phyloP scores from a whole-genome alignment of 352 stramenopile species.

The Phytophthora cryptogea region DNA sequence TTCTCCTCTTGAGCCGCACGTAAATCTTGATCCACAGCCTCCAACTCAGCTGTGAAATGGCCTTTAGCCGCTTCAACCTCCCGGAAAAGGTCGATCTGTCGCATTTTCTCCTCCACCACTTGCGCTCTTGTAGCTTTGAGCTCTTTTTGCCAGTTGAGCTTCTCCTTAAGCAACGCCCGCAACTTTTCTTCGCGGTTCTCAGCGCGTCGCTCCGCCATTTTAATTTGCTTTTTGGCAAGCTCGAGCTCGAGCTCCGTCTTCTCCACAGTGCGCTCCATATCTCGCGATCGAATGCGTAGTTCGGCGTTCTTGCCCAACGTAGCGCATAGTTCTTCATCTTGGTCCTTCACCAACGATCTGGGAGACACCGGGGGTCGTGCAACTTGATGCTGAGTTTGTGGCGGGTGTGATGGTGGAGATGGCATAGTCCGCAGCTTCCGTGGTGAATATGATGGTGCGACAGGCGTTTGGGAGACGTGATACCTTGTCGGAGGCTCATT shows the following conservation, averaged over 20 bases:
- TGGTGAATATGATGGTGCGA: slow-evolving; percentile 22
- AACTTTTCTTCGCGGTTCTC: slow-evolving; percentile 71
- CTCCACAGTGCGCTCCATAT: slow-evolving; percentile 56
- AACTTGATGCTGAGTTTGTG: slow-evolving; percentile 12
- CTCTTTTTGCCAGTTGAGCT: slow-evolving; percentile 71
- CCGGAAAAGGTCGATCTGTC: slow-evolving; percentile 64
- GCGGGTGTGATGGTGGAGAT: slow-evolving; percentile 12
- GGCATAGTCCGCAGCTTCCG: slow-evolving; percentile 26
- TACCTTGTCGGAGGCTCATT: slow-evolving; percentile 18
- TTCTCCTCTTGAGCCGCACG: slow-evolving; percentile 52
- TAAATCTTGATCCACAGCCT: slow-evolving; percentile 39
- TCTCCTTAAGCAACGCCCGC: slow-evolving; percentile 63
- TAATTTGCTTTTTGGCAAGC: slow-evolving; percentile 62
- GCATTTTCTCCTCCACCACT: slow-evolving; percentile 76
- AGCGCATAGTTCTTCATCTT: slow-evolving; percentile 56
- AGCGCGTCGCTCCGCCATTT: slow-evolving; percentile 56
- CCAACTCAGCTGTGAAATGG: slow-evolving; percentile 42
- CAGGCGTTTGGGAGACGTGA: slow-evolving; percentile 24
- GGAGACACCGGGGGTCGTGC: slow-evolving; percentile 21
- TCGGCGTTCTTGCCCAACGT: slow-evolving; percentile 70
- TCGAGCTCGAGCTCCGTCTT: slow-evolving; percentile 51
- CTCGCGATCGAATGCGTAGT: slow-evolving; percentile 56
- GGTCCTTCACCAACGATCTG: slow-evolving; percentile 34
- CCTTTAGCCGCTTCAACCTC: slow-evolving; percentile 58
- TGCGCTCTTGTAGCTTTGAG: slow-evolving; percentile 61